A percentile compares a stretch with the other conserved stretches of the same genome.
Evolutionary conservation across 495 filamentous ascomycete species (phyloP).

Genomic region (Penicillium paxilli): DNA sequence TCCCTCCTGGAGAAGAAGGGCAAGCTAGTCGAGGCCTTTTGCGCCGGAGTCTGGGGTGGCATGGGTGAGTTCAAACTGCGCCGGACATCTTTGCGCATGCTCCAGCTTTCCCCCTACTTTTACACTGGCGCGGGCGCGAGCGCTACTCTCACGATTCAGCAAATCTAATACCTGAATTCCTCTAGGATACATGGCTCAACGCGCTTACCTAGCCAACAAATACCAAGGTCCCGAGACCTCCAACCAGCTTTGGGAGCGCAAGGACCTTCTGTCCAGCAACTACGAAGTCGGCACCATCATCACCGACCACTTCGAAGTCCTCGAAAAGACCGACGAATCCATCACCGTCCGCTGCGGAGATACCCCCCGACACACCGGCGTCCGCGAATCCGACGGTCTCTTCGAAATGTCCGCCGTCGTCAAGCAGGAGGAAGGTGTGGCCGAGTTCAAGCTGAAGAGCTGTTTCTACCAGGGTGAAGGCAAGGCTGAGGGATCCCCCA

Average conservation of each 20-base stretch:
- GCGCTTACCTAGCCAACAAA: constrained; percentile 59
- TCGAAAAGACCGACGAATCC: constrained; percentile 60
- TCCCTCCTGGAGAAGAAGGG: constrained; percentile 61
- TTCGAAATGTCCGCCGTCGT: constrained; percentile 67
- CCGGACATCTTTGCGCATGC: too few relatives aligned
- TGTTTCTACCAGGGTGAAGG: constrained; percentile 60
- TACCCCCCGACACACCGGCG: constrained; percentile 55
- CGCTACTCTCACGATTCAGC: too few relatives aligned
- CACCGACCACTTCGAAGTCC: constrained; percentile 77
- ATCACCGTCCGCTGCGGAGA: constrained; percentile 69
- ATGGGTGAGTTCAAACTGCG: constrained; percentile 47
- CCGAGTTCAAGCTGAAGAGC: constrained; percentile 68
- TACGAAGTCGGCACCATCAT: constrained; percentile 66
- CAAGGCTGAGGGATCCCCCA: constrained; percentile 44
- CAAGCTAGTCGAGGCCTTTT: constrained; percentile 61
- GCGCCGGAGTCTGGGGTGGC: constrained; percentile 65
- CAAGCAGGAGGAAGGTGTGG: constrained; percentile 58
- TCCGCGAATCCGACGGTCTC: constrained; percentile 65
- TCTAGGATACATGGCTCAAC: constrained; percentile 64
- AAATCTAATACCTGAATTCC: not conserved
- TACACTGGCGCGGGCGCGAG: too few relatives aligned
- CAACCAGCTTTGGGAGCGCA: constrained; percentile 60
- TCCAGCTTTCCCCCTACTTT: too few relatives aligned
- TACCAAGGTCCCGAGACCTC: constrained; percentile 62
- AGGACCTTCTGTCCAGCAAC: constrained; percentile 49